These are phyloP conservation scores for Somion occarium DNA, from an alignment of 1,284 basidiomycete species.

Conservation along the genomic window DNA sequence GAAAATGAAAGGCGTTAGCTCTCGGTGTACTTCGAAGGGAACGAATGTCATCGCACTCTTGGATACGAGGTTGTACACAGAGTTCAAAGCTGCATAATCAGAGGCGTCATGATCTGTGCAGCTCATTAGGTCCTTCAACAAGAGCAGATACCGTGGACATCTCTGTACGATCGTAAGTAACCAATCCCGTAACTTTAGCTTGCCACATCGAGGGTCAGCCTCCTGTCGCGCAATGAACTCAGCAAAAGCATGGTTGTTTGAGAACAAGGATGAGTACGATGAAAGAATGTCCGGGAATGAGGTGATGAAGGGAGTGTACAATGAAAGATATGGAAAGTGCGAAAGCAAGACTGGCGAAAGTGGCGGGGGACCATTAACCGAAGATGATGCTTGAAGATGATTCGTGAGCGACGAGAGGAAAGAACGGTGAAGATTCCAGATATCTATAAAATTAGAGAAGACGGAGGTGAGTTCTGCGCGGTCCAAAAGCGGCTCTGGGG, in stretches of 20 bases:
- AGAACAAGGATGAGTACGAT: conserved; percentile 46
- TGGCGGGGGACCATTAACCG: conserved; percentile 19
- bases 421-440: conserved; percentile 84
- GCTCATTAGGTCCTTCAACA: conserved; percentile 73
- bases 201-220: conserved; percentile 60
- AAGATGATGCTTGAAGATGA: conserved; percentile 32
- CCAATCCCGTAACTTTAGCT: conserved; percentile 77
- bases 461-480: conserved; percentile 68
- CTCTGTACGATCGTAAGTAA: conserved; percentile 84
- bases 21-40: conserved; percentile 9
- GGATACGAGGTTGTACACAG: conserved; percentile 62
- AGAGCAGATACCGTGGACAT: conserved; percentile 78
- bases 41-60: conserved; percentile 48
- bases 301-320: conserved; percentile 81
- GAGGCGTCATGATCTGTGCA: conserved; percentile 60
- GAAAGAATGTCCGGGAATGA: conserved; percentile 68
- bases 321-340: conserved; percentile 51
- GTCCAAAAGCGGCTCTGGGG: conserved; percentile 60
- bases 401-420: conserved; percentile 59
- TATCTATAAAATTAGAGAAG: conserved; percentile 90
- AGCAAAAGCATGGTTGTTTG: conserved; percentile 52
- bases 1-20: conserved; percentile 5
- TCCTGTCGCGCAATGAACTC: conserved; percentile 59
- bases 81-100: conserved; percentile 56
- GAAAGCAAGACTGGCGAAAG: conserved; percentile 43